Base-by-base conservation (phyloP, 2,329 filamentous ascomycete genomes). In the Thielaviopsis musarum region DNA sequence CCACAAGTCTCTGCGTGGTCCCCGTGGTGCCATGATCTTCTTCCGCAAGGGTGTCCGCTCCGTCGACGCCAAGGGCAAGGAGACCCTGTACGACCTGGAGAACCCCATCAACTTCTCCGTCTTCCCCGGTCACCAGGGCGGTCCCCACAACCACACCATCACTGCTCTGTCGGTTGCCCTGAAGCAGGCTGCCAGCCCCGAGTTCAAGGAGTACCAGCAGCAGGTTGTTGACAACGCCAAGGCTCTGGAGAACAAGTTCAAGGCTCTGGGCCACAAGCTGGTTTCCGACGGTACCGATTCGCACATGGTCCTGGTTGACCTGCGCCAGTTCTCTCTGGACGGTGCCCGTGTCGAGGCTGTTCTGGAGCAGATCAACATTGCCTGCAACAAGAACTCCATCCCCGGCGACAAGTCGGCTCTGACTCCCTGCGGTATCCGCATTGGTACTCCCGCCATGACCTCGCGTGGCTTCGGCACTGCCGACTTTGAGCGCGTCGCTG, bases 1-100 rank as follows among this genome's bases (percentile, higher is more conserved):
- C 54, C 93, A 98, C 84, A 98, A 98, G 82, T 96, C 91, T 59
- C 87, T 98, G 66, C 90, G 93, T 74, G 93, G 93, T 62, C 93
- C 93, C 62, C 89, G 93, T 72, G 93, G 93, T 69, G 93, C 93
- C 71, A 98, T 98, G 93, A 98, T 98, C 77, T 98, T 98, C 83
- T 98, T 91, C 84, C 88, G 93, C 74, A 96, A 95, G 79, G 93
- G 93, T 64, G 85, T 96, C 63, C 87, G 91, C 69, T 89, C 86
- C 68, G 86, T 86, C 59, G 88, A 97, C 70, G 77, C 87, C 74
- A 96, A 96, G 81, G 90, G 90, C 68, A 91, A 95, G 76, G 82
- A 91, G 77, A 85, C 80, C 57, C 77, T 91, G 67, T 98, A 96
- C 72, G 90, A 98, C 69, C 82, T 98, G 38, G 93, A 98, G 78